Conservation (phyloP, 2,329 filamentous ascomycete genomes). For the Colletotrichum lini region DNA sequence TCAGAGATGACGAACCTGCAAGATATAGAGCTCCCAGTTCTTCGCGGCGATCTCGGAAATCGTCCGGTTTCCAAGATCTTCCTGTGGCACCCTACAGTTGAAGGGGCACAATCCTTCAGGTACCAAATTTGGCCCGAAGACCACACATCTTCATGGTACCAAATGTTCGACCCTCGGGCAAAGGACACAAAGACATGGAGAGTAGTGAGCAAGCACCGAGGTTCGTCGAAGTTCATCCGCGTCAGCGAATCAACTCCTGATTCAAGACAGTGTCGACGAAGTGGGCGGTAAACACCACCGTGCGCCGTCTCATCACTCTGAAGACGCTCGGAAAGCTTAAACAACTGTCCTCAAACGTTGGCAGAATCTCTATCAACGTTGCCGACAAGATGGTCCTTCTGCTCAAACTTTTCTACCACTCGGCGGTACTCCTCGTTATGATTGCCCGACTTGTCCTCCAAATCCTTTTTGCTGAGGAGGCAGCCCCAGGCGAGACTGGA, state of each 20-base stretch:
- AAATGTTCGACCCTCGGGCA: neutral
- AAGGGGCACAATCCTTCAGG: neutral
- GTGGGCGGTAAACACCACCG: neutral
- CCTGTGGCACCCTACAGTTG: neutral
- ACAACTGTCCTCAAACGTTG: too few relatives aligned
- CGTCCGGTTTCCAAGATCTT: neutral
- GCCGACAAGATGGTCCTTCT: neutral
- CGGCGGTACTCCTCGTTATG: neutral
- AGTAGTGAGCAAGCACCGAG: neutral
- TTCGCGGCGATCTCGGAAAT: neutral
- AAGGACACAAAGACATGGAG: neutral
- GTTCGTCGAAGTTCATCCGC: neutral
- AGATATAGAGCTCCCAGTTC: neutral
- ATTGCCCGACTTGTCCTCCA: neutral
- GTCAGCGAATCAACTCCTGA: neutral
- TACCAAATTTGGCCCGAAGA: conserved; percentile 1
- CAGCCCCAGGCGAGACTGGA: neutral
- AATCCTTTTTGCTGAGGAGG: neutral
- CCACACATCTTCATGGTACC: neutral
- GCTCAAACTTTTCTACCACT: neutral
- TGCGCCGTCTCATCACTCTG: too few relatives aligned
- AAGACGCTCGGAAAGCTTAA: neutral
- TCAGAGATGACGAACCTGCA: neutral
- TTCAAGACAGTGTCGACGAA: neutral
- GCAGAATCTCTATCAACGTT: neutral